A percentile compares a stretch with the other conserved stretches of the same genome.
phyloP scores from a whole-genome alignment of 176 grass and related monocot genomes.

The Triticum urartu region DNA sequence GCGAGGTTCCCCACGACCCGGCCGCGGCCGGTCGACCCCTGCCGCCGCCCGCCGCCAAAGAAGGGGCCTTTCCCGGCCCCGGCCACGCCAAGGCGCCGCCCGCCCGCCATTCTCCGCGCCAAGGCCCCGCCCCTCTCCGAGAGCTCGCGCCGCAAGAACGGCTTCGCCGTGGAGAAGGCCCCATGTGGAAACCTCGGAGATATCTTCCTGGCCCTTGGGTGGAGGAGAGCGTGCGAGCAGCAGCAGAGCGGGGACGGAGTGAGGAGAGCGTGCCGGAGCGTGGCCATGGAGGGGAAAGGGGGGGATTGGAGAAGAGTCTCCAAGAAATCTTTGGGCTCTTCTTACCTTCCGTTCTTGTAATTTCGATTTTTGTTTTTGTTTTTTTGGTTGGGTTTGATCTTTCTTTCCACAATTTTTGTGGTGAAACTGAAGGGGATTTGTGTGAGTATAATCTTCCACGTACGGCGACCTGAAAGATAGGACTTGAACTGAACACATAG shows the following conservation, averaged over 20 bases:
- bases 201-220: neutral
- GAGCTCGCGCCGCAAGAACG: slow-evolving; percentile 20
- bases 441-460: neutral
- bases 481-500: neutral
- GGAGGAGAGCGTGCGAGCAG: slow-evolving; percentile 21
- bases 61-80: slow-evolving; percentile 58
- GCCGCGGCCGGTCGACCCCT: slow-evolving; percentile 34
- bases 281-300: slow-evolving; percentile 30
- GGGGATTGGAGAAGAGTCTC: neutral
- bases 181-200: slow-evolving; percentile 22
- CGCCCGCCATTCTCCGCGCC: slow-evolving; percentile 23
- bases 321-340: neutral
- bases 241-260: slow-evolving; percentile 29
- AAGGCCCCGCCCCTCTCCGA: slow-evolving; percentile 36
- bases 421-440: neutral
- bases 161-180: neutral
- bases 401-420: slow-evolving; percentile 29
- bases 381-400: neutral
- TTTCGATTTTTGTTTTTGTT: neutral
- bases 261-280: slow-evolving; percentile 6
- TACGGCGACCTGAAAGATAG: neutral
- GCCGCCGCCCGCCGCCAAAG: slow-evolving; percentile 67
- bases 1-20: slow-evolving; percentile 71
- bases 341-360: neutral
- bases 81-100: slow-evolving; percentile 27